Conservation (phyloP, 1,139 yeast species). For the Magnusiomyces paraingens region DNA sequence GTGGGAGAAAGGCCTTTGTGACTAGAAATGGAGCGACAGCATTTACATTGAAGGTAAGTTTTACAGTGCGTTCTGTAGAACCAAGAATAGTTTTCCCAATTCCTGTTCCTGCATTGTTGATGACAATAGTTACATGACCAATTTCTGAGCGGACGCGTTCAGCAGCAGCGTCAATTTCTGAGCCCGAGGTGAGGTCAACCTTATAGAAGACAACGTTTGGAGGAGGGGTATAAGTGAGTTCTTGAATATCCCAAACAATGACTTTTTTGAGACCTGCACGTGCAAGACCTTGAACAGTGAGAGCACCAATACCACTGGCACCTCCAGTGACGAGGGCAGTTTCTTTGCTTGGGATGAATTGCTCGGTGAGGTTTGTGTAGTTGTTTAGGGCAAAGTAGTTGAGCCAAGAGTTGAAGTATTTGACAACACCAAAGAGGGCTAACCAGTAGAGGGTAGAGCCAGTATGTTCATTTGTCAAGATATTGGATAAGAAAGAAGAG, state of each 20-base stretch:
- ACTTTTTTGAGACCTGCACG: slow-evolving; percentile 8
- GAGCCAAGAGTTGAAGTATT: slow-evolving; percentile 9
- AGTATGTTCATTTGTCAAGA: neutral
- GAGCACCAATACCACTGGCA: slow-evolving; percentile 15
- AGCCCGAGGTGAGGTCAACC: slow-evolving; percentile 38
- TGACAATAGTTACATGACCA: slow-evolving; percentile 52
- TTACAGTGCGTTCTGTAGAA: slow-evolving; percentile 48
- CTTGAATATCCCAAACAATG: slow-evolving; percentile 13
- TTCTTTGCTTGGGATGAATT: slow-evolving; percentile 8
- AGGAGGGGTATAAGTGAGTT: slow-evolving; percentile 5
- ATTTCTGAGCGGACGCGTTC: slow-evolving; percentile 35
- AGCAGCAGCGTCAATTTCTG: slow-evolving; percentile 35
- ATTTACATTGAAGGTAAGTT: slow-evolving; percentile 51
- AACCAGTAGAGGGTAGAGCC: slow-evolving; percentile 3
- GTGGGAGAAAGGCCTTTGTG: slow-evolving; percentile 57
- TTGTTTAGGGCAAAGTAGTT: slow-evolving; percentile 11
- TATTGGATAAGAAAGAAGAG: slow-evolving; percentile 3
- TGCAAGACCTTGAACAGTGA: slow-evolving; percentile 10
- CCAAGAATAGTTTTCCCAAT: slow-evolving; percentile 50
- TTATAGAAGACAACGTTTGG: slow-evolving; percentile 11
- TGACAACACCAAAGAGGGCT: slow-evolving; percentile 3
- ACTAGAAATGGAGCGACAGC: slow-evolving; percentile 58
- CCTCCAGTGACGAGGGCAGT: slow-evolving; percentile 17
- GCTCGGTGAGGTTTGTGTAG: slow-evolving; percentile 5
- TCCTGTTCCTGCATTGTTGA: slow-evolving; percentile 70